Conservation (phyloP, 768 basidiomycete species). For the Chiua virens region DNA sequence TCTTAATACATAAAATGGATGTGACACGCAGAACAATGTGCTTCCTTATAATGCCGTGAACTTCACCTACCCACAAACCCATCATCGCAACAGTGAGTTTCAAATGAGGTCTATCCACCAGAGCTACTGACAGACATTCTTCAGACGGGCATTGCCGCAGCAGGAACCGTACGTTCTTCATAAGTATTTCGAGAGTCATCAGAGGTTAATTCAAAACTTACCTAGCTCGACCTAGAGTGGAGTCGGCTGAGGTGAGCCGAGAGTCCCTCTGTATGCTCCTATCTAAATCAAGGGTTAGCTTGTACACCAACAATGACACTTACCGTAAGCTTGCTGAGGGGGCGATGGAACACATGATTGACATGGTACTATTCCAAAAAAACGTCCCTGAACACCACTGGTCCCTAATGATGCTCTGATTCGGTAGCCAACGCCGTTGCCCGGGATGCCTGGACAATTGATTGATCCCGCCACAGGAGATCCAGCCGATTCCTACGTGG, state of each 20-base stretch:
- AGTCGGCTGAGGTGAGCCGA: conserved; percentile 41
- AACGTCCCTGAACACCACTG: background rate
- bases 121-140: background rate
- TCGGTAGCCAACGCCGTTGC: conserved; percentile 19
- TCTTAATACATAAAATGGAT: background rate
- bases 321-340: conserved; percentile 54
- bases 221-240: conserved; percentile 61
- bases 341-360: conserved; percentile 52
- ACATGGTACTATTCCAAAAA: conserved; percentile 30
- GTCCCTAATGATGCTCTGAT: background rate
- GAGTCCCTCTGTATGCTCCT: background rate
- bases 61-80: conserved; percentile 38
- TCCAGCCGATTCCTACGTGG: conserved; percentile 55
- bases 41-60: conserved; percentile 41
- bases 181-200: background rate
- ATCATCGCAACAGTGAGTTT: conserved; percentile 31
- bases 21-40: conserved; percentile 27
- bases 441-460: conserved; percentile 56
- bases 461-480: conserved; percentile 55
- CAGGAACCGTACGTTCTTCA: conserved; percentile 40
- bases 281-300: conserved; percentile 13
- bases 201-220: background rate
- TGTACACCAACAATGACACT: conserved; percentile 59
- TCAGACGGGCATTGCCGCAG: conserved; percentile 47
- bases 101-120: background rate